These are phyloP conservation scores for Hypoxylon sp. DNA, from an alignment of 2,329 filamentous ascomycete genomes.

Conservation along the genomic window DNA sequence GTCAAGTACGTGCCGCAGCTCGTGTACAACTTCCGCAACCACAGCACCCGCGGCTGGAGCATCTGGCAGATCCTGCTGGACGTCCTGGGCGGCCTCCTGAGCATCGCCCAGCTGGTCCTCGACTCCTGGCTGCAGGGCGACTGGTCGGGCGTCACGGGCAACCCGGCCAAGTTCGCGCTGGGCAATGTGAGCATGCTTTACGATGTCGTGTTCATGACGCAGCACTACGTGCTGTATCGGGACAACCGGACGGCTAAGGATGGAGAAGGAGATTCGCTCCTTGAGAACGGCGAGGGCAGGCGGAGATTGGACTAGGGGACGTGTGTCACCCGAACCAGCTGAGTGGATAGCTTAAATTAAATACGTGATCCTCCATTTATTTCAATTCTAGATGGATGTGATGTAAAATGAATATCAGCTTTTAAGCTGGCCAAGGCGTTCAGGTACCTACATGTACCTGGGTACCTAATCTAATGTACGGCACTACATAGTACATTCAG, in stretches of 20 bases:
- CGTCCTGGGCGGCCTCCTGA: conserved; percentile 82
- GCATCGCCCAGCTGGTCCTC: conserved; percentile 82
- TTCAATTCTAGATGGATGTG: background rate
- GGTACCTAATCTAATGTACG: too few species aligned
- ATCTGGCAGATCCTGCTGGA: conserved; percentile 88
- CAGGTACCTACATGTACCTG: too few species aligned
- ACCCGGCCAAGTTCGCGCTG: conserved; percentile 89
- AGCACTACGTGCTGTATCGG: conserved; percentile 87
- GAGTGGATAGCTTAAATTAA: background rate
- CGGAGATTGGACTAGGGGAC: conserved; percentile 50
- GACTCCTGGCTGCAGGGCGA: conserved; percentile 87
- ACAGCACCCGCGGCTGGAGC: conserved; percentile 88
- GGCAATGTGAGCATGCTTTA: conserved; percentile 89
- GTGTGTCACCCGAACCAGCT: background rate
- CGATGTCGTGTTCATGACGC: conserved; percentile 85
- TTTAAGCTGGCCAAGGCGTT: too few species aligned
- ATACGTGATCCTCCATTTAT: background rate
- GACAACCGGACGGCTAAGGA: conserved; percentile 46
- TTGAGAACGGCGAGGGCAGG: conserved; percentile 49
- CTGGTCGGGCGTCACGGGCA: conserved; percentile 91
- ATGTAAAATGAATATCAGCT: background rate
- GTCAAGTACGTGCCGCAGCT: conserved; percentile 95
- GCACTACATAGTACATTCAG: too few species aligned
- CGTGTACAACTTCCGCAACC: conserved; percentile 83
- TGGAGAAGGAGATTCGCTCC: conserved; percentile 54